A percentile compares a stretch with the other conserved stretches of the same genome.
Evolutionary conservation across 345 rosid genomes (phyloP).

Genomic region (Raphanus raphanistrum): DNA sequence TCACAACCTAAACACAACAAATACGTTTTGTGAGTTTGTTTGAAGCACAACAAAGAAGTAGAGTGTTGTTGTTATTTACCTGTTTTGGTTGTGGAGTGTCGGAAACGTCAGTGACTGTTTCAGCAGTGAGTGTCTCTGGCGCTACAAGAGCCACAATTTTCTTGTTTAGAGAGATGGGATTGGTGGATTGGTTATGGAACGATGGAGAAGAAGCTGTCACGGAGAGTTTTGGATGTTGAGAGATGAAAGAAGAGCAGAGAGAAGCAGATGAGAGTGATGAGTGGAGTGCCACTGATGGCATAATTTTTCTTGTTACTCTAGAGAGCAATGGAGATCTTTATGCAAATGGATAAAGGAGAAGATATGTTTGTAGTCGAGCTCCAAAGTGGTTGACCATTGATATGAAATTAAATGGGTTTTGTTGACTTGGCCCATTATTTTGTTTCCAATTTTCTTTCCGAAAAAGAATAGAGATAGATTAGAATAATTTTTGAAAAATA

Average conservation of each 20-base stretch:
- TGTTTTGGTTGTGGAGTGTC: conserved; percentile 35
- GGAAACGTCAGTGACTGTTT: not conserved
- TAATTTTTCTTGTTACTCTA: conserved; percentile 21
- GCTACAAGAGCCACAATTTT: conserved; percentile 41
- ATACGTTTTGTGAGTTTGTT: not conserved
- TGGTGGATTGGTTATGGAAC: conserved; percentile 7
- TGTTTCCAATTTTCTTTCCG: not conserved
- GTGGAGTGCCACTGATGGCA: conserved; percentile 53
- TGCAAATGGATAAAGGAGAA: conserved; percentile 45
- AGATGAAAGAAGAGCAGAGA: conserved; percentile 28
- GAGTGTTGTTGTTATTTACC: conserved; percentile 21
- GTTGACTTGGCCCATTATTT: not conserved
- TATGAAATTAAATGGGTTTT: conserved; percentile 9
- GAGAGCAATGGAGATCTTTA: conserved; percentile 24
- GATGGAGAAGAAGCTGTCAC: conserved; percentile 15
- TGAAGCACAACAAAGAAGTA: conserved; percentile 2
- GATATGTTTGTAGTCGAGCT: conserved; percentile 18
- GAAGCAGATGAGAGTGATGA: conserved; percentile 27
- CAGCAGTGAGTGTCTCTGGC: conserved; percentile 45
- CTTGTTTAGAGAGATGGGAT: conserved; percentile 41
- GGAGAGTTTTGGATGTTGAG: conserved; percentile 28
- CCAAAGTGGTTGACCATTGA: conserved; percentile 10
- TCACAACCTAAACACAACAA: conserved; percentile 40
- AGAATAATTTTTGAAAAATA: too few relatives aligned
- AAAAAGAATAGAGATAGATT: too few relatives aligned